Conservation (phyloP, 2,329 filamentous ascomycete species). For the Kalmusia sp. region DNA sequence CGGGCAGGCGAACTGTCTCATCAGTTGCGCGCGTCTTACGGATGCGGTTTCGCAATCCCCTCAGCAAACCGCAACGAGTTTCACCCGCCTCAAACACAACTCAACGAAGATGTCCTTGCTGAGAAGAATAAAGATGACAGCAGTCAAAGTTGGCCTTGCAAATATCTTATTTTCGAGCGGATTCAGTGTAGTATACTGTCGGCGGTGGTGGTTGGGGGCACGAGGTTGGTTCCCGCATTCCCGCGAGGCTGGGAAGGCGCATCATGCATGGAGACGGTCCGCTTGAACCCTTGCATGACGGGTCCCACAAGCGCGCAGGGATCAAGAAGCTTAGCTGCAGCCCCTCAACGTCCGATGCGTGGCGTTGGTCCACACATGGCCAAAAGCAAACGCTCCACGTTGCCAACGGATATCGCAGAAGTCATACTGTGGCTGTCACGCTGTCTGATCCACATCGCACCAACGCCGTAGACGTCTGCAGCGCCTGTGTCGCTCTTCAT, state of each 20-base stretch:
- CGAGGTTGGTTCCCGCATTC: conserved; percentile 23
- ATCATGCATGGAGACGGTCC: conserved; percentile 8
- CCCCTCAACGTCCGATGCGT: conserved; percentile 9
- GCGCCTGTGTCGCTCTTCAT: too few relatives aligned
- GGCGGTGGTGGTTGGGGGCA: not conserved
- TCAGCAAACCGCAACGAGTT: not conserved
- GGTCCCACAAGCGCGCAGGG: conserved; percentile 6
- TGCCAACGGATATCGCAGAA: not conserved
- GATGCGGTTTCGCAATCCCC: not conserved
- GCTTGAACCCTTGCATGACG: conserved; percentile 11
- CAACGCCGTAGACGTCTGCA: too few relatives aligned
- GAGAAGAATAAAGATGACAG: too few relatives aligned
- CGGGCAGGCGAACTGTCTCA: not conserved
- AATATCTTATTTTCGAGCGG: too few relatives aligned
- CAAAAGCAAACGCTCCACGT: not conserved
- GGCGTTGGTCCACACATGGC: not conserved
- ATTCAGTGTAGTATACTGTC: not conserved
- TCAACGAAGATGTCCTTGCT: too few relatives aligned
- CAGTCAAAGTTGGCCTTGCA: too few relatives aligned
- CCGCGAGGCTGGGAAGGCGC: conserved; percentile 18
- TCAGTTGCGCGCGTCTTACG: not conserved
- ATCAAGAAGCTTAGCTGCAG: conserved; percentile 7
- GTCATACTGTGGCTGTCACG: not conserved
- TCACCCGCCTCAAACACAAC: not conserved
- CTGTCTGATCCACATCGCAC: not conserved